Conservation (phyloP, 805 yeast genomes). For the Clavispora carvajalis region DNA sequence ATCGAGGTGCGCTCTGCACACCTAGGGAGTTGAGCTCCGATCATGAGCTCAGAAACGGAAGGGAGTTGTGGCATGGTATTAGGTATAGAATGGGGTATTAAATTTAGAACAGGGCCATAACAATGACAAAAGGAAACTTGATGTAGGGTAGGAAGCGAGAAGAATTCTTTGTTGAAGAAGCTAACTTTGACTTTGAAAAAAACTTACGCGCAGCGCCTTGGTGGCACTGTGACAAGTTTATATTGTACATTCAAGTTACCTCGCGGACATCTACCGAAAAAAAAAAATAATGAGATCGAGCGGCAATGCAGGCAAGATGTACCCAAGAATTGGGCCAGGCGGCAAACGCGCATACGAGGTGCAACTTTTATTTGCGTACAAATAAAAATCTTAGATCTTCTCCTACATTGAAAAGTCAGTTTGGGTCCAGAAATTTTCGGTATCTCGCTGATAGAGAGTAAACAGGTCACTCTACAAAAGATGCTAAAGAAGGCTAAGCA, state of each 20-base stretch:
- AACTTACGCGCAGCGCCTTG: neutral
- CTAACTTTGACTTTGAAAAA: no score
- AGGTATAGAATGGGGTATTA: neutral
- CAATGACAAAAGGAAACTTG: neutral
- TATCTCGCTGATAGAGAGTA: no score
- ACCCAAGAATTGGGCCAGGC: neutral
- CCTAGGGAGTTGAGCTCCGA: slow-evolving; percentile 12
- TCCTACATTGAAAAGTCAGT: no score
- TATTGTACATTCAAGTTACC: neutral
- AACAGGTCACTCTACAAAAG: no score
- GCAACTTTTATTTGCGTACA: neutral
- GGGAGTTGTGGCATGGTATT: slow-evolving; percentile 17
- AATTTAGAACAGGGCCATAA: neutral
- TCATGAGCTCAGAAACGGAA: slow-evolving; percentile 16
- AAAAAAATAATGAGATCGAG: neutral
- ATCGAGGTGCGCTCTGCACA: neutral
- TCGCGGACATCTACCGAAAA: neutral
- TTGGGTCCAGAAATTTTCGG: no score
- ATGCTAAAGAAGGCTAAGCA: no score
- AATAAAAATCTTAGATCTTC: no score
- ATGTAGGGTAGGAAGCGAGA: no score
- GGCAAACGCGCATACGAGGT: neutral
- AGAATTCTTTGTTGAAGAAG: no score
- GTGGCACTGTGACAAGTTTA: neutral
- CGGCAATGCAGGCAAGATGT: neutral